Conservation (phyloP, 257 asterid genomes). For the Dorcoceras hygrometricum region DNA sequence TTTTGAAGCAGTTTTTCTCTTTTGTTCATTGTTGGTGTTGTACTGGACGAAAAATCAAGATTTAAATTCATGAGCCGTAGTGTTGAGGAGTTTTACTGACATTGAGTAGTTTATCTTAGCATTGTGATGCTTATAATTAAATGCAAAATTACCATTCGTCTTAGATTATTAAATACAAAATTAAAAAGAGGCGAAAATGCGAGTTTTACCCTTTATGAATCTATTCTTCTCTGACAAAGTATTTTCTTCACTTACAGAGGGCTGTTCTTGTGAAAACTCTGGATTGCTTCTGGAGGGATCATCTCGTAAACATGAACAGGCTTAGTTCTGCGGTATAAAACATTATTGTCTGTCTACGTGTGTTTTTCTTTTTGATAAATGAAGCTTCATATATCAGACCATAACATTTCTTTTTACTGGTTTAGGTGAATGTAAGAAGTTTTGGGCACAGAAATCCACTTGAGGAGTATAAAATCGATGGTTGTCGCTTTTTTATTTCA, state of each 20-base stretch:
- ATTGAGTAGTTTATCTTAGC: not conserved
- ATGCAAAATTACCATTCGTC: too few species aligned
- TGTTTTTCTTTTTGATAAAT: conserved; percentile 2
- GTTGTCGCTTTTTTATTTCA: conserved; percentile 93
- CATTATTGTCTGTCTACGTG: not conserved
- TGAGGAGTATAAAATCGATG: conserved; percentile 97
- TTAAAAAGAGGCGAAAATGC: not conserved
- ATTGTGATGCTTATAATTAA: not conserved
- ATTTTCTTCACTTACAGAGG: conserved; percentile 46
- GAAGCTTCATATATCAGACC: conserved; percentile 4
- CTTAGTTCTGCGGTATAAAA: conserved; percentile 84
- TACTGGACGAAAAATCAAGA: not conserved
- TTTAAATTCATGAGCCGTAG: too few species aligned
- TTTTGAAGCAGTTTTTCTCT: not conserved
- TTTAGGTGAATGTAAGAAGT: conserved; percentile 86
- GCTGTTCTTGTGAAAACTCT: conserved; percentile 85
- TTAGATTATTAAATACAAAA: too few species aligned
- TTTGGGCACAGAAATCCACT: conserved; percentile 97
- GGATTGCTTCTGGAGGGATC: conserved; percentile 99
- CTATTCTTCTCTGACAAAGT: conserved; percentile 6
- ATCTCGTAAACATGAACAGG: conserved; percentile 94
- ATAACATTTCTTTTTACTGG: conserved; percentile 13
- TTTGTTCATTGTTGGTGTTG: not conserved
- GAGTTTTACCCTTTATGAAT: not conserved
- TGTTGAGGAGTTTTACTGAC: too few species aligned